Conservation (phyloP, 2,329 filamentous ascomycete genomes). For the Cucurbitaria berberidis region DNA sequence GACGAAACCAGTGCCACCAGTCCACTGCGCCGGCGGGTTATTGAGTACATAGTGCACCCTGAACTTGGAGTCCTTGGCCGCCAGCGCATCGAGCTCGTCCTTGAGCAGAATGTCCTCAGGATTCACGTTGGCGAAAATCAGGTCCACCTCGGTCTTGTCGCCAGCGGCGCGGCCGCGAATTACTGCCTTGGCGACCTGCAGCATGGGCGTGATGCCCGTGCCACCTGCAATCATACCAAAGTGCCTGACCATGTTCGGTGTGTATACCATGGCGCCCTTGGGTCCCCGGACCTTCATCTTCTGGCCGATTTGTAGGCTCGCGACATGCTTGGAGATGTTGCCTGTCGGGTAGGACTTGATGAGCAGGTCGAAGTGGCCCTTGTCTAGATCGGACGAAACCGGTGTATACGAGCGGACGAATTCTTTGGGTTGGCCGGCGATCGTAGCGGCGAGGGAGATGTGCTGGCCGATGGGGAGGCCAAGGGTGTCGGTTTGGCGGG, state of each 20-base stretch:
- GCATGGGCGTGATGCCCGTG: constrained; percentile 97
- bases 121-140: not conserved
- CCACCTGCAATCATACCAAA: constrained; percentile 99
- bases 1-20: constrained; percentile 91
- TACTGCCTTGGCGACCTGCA: constrained; percentile 92
- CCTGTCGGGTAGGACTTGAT: constrained; percentile 98
- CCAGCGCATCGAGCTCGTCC: constrained; percentile 85
- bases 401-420: constrained; percentile 52
- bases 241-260: constrained; percentile 92
- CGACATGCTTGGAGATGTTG: constrained; percentile 81
- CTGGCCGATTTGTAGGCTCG: constrained; percentile 70
- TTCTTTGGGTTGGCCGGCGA: constrained; percentile 52
- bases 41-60: constrained; percentile 94
- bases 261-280: constrained; percentile 98
- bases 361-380: constrained; percentile 92
- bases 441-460: constrained; percentile 82
- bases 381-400: constrained; percentile 54
- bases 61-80: constrained; percentile 78
- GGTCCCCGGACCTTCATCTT: constrained; percentile 90
- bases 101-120: constrained; percentile 77
- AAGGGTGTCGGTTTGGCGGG: constrained; percentile 77
- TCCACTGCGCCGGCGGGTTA: constrained; percentile 91
- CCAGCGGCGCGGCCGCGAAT: constrained; percentile 75
- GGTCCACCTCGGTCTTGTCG: constrained; percentile 85
- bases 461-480: constrained; percentile 98